Base-by-base conservation (phyloP, 257 asterid genomes). In the Thymus quinquecostatus region DNA sequence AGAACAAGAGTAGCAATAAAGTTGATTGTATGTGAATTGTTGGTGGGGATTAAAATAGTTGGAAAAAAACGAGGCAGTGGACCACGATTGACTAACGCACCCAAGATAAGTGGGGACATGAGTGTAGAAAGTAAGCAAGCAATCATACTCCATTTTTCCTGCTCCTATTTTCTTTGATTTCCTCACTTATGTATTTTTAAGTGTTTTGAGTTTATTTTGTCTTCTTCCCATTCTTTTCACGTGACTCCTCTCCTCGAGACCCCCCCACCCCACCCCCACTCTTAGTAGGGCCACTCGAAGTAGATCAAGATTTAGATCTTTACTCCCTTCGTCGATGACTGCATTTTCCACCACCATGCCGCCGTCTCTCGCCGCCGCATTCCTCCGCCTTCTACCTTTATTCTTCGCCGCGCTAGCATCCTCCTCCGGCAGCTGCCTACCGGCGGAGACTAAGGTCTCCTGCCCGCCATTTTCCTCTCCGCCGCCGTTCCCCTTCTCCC, bases 401-500 rank as follows among this genome's bases (percentile, higher is more conserved):
- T 8, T 69, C 62, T 56, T 80, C 5, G 14, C 66, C 67, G 11
- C 69, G 54, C 0, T 71, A 1, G 60, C 74, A 4, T 34, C 80
- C 44, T 30, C 88, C 64, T 80, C 75, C 66, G 48, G 45, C 60
- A 84, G 95, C 83, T 68, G 40, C 69, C 41, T 7, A 27, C 75
- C 78, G 10, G 49, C 82, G 48, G 10, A 63, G 51, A 11, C 71
- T 64, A 55, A 59, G 34, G 8, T 14, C 56, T 57, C 70, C 2
- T 91, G 97, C 76, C 95, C 95, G 6, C 99, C 99, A 10, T 91
- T 91, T 81, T 72, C 80, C 43, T 72, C 92, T 32, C 68, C 85
- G 13, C 95, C 88, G 56, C 77, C 88, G 34, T 94, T 82, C 72
- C 99, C 99, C 1, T 94, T 94, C 87, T 94, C 99, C 2, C 72